Evolutionary conservation across 345 rosid species (phyloP), one percentile per base, ranked within the genome.

Genomic region (Aquilaria malaccensis): DNA sequence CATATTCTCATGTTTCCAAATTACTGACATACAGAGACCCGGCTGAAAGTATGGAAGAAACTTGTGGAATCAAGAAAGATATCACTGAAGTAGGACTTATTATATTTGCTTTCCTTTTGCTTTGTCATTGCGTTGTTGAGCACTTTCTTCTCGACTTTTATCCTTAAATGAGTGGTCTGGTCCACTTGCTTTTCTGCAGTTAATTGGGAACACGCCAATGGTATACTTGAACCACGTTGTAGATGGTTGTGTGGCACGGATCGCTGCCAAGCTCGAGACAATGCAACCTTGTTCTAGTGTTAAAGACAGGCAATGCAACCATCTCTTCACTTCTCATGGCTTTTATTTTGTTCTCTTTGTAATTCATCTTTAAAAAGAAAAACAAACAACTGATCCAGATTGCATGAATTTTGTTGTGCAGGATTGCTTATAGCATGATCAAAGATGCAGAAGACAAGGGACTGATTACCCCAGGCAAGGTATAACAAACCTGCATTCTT

Each of bases 361-460:
- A 2, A 15, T 22, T 22, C 2, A 11, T 2, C 0, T 15, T 46
- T 14, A 13, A 10, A 30, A 33, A 50, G 29, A 5, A 56, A 10
- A 12, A 6, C n/a, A 31, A 3, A 11, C 11, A 58, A 58, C n/a
- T 56, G 14, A 41, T 33, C 4, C 58, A 12, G 11, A 5, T 13
- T 32, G 22, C 46, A 41, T 3, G 1, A 7, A 45, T 49, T 57
- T 57, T 14, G 2, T 3, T 50, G 2, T 59, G 50, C 61, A 76
- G 91, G 65, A 79, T 77, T 32, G 91, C 77, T 0, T 70, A 79
- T 33, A 74, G 80, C 56, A 87, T 85, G 91, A 83, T 87, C 65
- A 79, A 73, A 67, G 91, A 83, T 72, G 95, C 91, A 22, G 95
- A 87, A 74, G 91, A 81, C 0, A 78, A 72, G 72, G 88, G 88